Evolutionary conservation across 208 protist species (phyloP).

Genomic region (Naegleria fowleri): DNA sequence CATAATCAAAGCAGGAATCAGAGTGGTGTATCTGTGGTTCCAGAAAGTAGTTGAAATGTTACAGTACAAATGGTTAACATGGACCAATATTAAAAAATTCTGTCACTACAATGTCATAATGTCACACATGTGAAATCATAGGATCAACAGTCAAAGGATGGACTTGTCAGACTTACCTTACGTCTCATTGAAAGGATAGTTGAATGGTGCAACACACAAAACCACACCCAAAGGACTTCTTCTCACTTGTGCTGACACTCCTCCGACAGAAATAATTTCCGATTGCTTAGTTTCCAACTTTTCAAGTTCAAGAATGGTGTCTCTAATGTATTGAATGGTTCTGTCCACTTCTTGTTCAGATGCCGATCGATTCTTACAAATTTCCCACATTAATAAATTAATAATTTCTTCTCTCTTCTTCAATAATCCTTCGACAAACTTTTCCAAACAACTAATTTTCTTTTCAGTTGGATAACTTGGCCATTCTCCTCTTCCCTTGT

Average conservation of each 20-base stretch:
- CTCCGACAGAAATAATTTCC: conserved; percentile 25
- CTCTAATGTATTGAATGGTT: conserved; percentile 51
- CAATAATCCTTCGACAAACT: neutral
- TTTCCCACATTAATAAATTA: conserved; percentile 56
- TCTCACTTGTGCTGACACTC: conserved; percentile 38
- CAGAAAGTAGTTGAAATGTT: no score
- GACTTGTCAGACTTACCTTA: conserved; percentile 36
- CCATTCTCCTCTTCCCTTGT: conserved; percentile 15
- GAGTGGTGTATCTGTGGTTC: neutral
- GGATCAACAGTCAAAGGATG: no score
- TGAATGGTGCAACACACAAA: conserved; percentile 50
- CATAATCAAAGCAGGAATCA: conserved; percentile 52
- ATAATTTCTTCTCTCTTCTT: conserved; percentile 17
- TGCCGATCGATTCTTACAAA: conserved; percentile 47
- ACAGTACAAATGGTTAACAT: no score
- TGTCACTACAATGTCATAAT: no score
- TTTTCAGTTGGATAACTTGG: neutral
- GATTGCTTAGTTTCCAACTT: neutral
- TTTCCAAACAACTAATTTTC: neutral
- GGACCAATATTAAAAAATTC: no score
- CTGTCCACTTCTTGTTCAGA: conserved; percentile 51
- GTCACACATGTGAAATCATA: no score
- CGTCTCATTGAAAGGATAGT: conserved; percentile 52
- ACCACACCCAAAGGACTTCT: conserved; percentile 45
- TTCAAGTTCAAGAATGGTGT: conserved; percentile 42